A percentile compares a stretch with the other conserved stretches of the same genome.
These are phyloP conservation scores for Sphagnurus paluster DNA, from an alignment of 1,284 basidiomycete genomes.

Conservation along the genomic window DNA sequence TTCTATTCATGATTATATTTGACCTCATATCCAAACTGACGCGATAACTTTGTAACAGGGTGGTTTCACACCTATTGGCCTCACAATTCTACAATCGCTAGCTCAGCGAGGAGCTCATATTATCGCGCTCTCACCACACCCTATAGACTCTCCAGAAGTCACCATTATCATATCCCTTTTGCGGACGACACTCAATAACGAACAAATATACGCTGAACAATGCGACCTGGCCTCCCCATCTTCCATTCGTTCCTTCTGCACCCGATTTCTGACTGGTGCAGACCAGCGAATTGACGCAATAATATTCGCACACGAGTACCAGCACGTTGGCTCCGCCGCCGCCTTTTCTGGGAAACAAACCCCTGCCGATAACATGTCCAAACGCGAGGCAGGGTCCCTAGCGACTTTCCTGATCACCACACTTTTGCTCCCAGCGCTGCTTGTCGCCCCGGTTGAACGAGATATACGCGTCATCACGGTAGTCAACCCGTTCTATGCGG, in stretches of 20 bases:
- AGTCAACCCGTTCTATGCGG: conserved; percentile 84
- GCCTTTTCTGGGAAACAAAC: conserved; percentile 29
- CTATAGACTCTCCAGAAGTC: conserved; percentile 53
- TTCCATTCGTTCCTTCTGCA: conserved; percentile 68
- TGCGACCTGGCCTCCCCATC: conserved; percentile 65
- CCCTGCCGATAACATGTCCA: conserved; percentile 28
- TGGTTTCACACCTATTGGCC: conserved; percentile 68
- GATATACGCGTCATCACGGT: conserved; percentile 83
- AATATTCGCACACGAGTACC: conserved; percentile 73
- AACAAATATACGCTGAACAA: conserved; percentile 72
- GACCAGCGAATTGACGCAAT: conserved; percentile 71
- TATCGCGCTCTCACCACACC: conserved; percentile 64
- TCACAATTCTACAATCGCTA: conserved; percentile 62
- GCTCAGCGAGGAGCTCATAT: conserved; percentile 74
- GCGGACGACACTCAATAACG: conserved; percentile 67
- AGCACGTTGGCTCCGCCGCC: conserved; percentile 52
- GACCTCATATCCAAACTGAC: too few species aligned
- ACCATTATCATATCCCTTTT: conserved; percentile 63
- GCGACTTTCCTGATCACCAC: conserved; percentile 81
- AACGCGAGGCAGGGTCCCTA: conserved; percentile 49
- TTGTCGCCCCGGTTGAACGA: conserved; percentile 78
- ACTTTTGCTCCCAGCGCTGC: conserved; percentile 72
- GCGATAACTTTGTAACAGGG: conserved; percentile 50
- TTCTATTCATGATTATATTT: too few species aligned
- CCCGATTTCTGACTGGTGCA: conserved; percentile 58